These are phyloP conservation scores for Volutella citrinella DNA, from an alignment of 2,329 filamentous ascomycete species.

Conservation along the genomic window DNA sequence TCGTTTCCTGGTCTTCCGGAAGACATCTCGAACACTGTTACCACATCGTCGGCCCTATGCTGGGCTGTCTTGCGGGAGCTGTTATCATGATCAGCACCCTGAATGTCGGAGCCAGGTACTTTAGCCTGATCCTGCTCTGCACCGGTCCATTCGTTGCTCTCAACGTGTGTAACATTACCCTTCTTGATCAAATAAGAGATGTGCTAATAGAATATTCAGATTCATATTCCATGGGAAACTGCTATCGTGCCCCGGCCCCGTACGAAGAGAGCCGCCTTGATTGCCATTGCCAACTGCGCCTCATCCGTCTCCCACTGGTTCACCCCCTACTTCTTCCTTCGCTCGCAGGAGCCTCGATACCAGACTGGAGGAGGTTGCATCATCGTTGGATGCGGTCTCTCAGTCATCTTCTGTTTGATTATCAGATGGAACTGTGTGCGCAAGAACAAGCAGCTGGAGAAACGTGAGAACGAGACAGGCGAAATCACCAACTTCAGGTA, in stretches of 20 bases:
- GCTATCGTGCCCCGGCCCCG: constrained; percentile 35
- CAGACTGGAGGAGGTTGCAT: constrained; percentile 23
- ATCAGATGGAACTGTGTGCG: neutral
- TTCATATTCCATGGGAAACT: constrained; percentile 38
- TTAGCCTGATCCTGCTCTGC: constrained; percentile 38
- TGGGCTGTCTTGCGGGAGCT: constrained; percentile 33
- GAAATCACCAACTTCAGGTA: neutral
- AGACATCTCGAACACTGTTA: constrained; percentile 34
- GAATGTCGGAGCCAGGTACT: constrained; percentile 39
- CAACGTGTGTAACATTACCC: constrained; percentile 19
- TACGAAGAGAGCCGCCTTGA: constrained; percentile 36
- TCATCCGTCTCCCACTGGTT: constrained; percentile 38
- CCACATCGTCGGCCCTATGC: constrained; percentile 36
- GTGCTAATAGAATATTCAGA: constrained; percentile 1
- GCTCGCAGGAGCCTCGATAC: constrained; percentile 22
- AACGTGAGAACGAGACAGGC: neutral
- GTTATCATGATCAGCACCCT: constrained; percentile 40
- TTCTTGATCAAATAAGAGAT: neutral
- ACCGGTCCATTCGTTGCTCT: constrained; percentile 36
- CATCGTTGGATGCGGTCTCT: constrained; percentile 18
- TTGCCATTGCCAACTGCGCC: constrained; percentile 38
- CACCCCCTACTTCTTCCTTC: constrained; percentile 34
- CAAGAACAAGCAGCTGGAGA: neutral
- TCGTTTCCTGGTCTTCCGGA: constrained; percentile 36
- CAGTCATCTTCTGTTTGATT: neutral